Conservation (phyloP, 225 moss, liverwort and hornwort genomes). For the Pseudisothecium myosuroides region DNA sequence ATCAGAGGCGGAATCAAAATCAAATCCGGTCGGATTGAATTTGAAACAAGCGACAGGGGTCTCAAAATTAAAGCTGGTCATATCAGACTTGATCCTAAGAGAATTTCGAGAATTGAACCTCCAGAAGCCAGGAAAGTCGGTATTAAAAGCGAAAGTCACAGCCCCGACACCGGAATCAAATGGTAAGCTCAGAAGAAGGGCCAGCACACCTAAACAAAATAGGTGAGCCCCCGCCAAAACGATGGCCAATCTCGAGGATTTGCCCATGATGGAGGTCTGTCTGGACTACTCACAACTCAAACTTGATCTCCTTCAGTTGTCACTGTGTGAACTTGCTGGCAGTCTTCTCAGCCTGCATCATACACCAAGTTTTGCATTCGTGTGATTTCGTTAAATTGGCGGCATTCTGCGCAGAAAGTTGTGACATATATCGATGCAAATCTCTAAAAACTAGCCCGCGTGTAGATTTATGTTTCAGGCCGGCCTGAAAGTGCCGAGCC, state of each 20-base stretch:
- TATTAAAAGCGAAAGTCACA: neutral
- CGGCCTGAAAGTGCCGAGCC: too few species aligned
- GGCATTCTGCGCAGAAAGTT: too few species aligned
- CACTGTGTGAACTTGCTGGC: too few species aligned
- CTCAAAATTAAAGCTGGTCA: neutral
- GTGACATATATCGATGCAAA: too few species aligned
- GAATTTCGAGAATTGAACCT: neutral
- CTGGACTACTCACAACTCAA: neutral
- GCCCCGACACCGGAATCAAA: neutral
- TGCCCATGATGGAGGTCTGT: neutral
- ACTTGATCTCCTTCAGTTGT: neutral
- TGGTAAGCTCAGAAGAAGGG: neutral
- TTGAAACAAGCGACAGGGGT: too few species aligned
- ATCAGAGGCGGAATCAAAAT: too few species aligned
- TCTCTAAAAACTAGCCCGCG: neutral
- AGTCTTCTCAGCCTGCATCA: too few species aligned
- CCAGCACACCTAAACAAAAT: neutral
- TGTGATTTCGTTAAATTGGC: too few species aligned
- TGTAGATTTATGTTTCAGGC: too few species aligned
- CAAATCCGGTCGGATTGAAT: too few species aligned
- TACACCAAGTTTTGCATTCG: too few species aligned
- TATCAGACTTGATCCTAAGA: neutral
- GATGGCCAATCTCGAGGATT: neutral
- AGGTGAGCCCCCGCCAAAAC: neutral
- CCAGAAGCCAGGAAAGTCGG: neutral